Evolutionary conservation across 768 basidiomycete species (phyloP), one percentile per base, ranked within the genome.

Genomic region (Ephemerocybe angulata): DNA sequence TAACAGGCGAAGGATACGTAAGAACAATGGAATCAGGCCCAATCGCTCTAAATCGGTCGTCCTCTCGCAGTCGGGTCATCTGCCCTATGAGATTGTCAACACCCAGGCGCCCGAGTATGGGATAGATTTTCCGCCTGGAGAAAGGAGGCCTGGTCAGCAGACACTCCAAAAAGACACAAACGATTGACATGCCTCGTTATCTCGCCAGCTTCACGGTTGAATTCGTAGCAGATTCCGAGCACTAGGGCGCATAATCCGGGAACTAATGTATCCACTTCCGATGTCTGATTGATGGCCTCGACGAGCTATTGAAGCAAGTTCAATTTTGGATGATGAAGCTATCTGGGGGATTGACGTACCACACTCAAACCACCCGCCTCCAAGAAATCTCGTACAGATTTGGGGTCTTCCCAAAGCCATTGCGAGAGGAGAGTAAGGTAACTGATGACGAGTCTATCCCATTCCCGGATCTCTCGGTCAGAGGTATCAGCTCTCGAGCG

Each of bases 321-420:
- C 47, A 54, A 29, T 40, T 8, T 21, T 22, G 22, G 3, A 42
- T 25, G 22, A 38, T 17, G 13, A 29, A 22, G 37, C 19, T 29
- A 10, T 47, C 33, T 11, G 21, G 8, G 31, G 24, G 21, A n/a
- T 44, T 33, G 1, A 83, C 93, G 63, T 69, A 98, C 95, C 63
- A 94, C 86, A 52, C 91, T 88, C 47, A 99, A 72, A 50, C 93
- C 93, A 21, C 94, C 93, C 6, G 92, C 87, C 63, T 91, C 86
- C 59, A 99, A 74, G 64, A 98, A 96, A 65, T 91, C 93, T 57
- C 85, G 79, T 50, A 97, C 93, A 0, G 90, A 87, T 50, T 77
- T 81, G 0, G 94, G 86, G 62, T 97, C 95, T 63, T 98, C 96
- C 95, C 95, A 99, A 6, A 97, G 76, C 97, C 97, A 99, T 58